Evolutionary conservation across 345 rosid genomes (phyloP).

Genomic region (Ceriops decandra): DNA sequence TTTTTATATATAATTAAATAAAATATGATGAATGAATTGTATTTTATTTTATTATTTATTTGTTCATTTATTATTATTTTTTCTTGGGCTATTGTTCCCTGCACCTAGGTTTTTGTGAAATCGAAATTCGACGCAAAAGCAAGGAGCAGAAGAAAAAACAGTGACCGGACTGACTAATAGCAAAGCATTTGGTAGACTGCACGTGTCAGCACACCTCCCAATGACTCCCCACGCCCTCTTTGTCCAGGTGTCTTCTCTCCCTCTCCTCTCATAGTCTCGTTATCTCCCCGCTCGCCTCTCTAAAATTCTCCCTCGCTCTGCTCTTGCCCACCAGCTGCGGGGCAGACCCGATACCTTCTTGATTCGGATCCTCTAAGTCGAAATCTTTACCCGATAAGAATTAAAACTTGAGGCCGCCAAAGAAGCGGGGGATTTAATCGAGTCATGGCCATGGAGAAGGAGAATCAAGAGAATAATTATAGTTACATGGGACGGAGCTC

Average conservation of each 20-base stretch:
- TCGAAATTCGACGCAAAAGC: no score
- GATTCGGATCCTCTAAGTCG: not conserved
- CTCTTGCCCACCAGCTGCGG: not conserved
- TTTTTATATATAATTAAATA: no score
- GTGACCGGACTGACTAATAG: no score
- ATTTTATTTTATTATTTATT: no score
- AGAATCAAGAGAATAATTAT: conserved; percentile 27
- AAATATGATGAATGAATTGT: no score
- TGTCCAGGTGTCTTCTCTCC: conserved; percentile 26
- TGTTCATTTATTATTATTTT: no score
- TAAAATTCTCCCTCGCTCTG: not conserved
- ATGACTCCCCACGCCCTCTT: conserved; percentile 11
- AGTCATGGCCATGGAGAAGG: conserved; percentile 37
- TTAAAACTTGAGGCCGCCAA: conserved; percentile 15
- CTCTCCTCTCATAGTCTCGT: conserved; percentile 7
- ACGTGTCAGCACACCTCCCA: conserved; percentile 36
- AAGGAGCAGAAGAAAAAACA: no score
- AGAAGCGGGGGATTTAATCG: not conserved
- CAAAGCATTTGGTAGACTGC: conserved; percentile 19
- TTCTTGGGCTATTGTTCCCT: no score
- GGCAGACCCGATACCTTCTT: not conserved
- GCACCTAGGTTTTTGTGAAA: no score
- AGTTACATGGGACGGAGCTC: conserved; percentile 45
- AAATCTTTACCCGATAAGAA: not conserved
- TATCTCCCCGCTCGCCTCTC: not conserved